Conservation (phyloP, 306 rosid species). For the Pyrus betulifolia region DNA sequence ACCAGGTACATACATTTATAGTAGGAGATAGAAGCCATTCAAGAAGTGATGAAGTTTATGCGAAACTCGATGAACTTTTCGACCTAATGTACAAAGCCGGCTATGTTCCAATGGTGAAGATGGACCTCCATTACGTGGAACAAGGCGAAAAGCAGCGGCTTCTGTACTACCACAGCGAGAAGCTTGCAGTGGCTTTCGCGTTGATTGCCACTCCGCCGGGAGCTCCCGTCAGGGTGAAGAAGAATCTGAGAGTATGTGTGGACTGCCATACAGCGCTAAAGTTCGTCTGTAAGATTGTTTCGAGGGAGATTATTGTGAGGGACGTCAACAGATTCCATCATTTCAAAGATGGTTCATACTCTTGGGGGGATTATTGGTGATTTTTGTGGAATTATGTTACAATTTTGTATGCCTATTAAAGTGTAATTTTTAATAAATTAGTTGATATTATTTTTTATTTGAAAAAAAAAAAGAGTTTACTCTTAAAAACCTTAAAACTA, state of each 20-base stretch:
- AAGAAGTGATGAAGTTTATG: slow-evolving; percentile 66
- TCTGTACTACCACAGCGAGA: slow-evolving; percentile 73
- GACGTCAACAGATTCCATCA: slow-evolving; percentile 83
- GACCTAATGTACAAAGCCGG: slow-evolving; percentile 59
- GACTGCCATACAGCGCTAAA: slow-evolving; percentile 81
- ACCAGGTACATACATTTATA: slow-evolving; percentile 59
- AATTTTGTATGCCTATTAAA: not conserved
- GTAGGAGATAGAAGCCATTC: slow-evolving; percentile 75
- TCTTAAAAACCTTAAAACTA: too few species aligned
- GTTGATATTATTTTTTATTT: not conserved
- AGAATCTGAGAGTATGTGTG: slow-evolving; percentile 71
- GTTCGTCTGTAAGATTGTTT: slow-evolving; percentile 48
- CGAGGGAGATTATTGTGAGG: slow-evolving; percentile 76
- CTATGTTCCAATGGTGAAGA: slow-evolving; percentile 67
- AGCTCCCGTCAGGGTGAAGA: slow-evolving; percentile 72
- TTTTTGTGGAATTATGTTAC: too few species aligned
- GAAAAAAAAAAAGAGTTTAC: too few species aligned
- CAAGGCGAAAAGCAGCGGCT: slow-evolving; percentile 55
- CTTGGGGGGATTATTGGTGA: slow-evolving; percentile 95
- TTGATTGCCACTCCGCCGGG: slow-evolving; percentile 66
- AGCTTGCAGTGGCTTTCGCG: slow-evolving; percentile 84
- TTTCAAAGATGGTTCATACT: slow-evolving; percentile 75
- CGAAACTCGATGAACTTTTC: slow-evolving; percentile 58
- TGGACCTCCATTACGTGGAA: slow-evolving; percentile 73
- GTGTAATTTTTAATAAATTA: not conserved